A percentile compares a stretch with the other conserved stretches of the same genome.
Evolutionary conservation across 208 protist genomes (phyloP).

Genomic region (Leishmania martiniquensis): DNA sequence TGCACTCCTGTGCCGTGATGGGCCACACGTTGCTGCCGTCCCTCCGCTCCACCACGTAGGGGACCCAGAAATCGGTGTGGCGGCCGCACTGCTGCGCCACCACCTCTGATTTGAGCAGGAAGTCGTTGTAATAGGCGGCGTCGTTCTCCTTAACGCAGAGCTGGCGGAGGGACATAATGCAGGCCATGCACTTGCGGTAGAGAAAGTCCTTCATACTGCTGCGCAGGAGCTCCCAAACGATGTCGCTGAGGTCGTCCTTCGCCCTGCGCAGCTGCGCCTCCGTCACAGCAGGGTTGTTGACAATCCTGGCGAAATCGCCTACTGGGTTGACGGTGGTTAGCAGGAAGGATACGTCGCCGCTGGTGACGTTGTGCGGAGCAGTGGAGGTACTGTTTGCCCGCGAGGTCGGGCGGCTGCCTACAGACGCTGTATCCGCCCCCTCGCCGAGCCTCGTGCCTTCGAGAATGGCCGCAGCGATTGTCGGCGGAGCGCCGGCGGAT

Average conservation of each 20-base stretch:
- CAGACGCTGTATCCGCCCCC: not conserved
- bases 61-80: constrained; percentile 37
- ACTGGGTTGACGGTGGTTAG: constrained; percentile 57
- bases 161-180: constrained; percentile 61
- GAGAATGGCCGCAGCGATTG: constrained; percentile 10
- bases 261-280: constrained; percentile 36
- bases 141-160: constrained; percentile 73
- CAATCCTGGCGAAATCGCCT: constrained; percentile 44
- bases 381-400: constrained; percentile 4
- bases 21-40: constrained; percentile 14
- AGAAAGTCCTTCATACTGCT: constrained; percentile 58
- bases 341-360: not conserved
- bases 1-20: constrained; percentile 54
- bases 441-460: not conserved
- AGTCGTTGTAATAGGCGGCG: constrained; percentile 73
- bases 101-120: constrained; percentile 60
- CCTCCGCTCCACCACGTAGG: constrained; percentile 17
- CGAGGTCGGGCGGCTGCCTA: constrained; percentile 8
- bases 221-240: constrained; percentile 66
- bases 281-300: constrained; percentile 17
- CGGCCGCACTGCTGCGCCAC: constrained; percentile 37
- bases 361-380: constrained; percentile 19
- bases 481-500: constrained; percentile 1
- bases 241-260: constrained; percentile 62
- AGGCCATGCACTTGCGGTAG: constrained; percentile 76